Evolutionary conservation across 768 basidiomycete species (phyloP), one percentile per base, ranked within the genome.

Genomic region (Astraeus odoratus): DNA sequence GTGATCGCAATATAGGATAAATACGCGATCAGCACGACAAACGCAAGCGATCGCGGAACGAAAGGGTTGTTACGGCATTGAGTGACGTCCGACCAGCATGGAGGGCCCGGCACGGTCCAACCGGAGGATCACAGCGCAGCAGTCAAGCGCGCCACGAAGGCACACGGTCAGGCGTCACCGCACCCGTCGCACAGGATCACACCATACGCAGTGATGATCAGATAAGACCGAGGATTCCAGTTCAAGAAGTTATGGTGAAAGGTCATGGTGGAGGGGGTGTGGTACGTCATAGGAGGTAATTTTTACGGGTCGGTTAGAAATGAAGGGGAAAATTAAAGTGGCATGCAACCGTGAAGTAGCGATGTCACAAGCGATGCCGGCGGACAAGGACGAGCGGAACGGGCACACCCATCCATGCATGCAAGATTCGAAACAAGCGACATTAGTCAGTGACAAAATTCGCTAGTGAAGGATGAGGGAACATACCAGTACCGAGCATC

Each of bases 401-500:
- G n/a, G n/a, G n/a, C n/a, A 5, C 18, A 23, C 36, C 16, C 7
- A 23, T 37, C 4, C 15, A 6, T 15, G 23, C 23, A 25, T 13
- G 10, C 4, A n/a, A 39, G 5, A 25, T 23, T n/a, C n/a, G 37
- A 37, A 22, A 22, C 20, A 13, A 8, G 22, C 20, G 20, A 13
- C 36, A 22, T 37, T 16, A 8, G 36, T 23, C 23, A 49, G 27
- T 24, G 37, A 24, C 37, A 48, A 33, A 15, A 13, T 29, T 6
- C n/a, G 29, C 1, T 8, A 6, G 38, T 3, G 18, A 25, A n/a
- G 16, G 29, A 31, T 15, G 41, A 43, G 20, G 16, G 5, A 19
- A 66, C 76, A 68, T 54, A 89, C 88, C 61, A 26, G 83, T 86
- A 39, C 77, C 77, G 15, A 86, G 71, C 72, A 84, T 73, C 31